Base-by-base conservation (phyloP, 306 rosid genomes). In the Senna tora region DNA sequence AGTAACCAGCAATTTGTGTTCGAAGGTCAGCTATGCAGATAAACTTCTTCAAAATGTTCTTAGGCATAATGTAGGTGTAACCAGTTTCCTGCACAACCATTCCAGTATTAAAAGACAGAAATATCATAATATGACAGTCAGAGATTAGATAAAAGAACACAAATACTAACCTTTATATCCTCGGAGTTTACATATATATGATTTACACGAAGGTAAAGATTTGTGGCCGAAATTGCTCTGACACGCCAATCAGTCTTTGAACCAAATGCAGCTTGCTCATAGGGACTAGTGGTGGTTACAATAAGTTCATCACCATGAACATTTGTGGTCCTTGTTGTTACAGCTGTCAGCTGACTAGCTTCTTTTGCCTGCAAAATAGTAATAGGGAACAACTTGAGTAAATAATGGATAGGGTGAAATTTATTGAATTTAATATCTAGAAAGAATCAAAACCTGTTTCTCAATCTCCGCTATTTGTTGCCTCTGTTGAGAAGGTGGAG, bases 171-270 rank as follows among this genome's bases (percentile, higher is more conserved):
- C 96, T 95, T 91, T 72, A 95, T 90, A 86, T 95, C 97, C 84
- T 95, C 99, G 0, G 99, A 95, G 77, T 91, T 95, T 67, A 95
- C 99, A 64, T 95, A 95, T 62, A 95, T 95, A 60, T 95, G 99
- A 78, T 95, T 95, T 67, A 95, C 99, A 68, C 99, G 96, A 57
- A 95, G 99, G 65, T 95, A 91, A 12, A 95, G 85, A 74, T 95
- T 94, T 42, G 99, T 95, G 62, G 99, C 96, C 6, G 97, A 95
- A 85, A 95, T 95, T 67, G 99, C 97, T 73, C 99, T 86, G 79
- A 95, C 99, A 91, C 99, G 99, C 99, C 99, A 95, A 72, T 95
- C 99, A 47, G 99, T 95, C 85, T 95, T 95, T 6, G 99, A 91
- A 54, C 93, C 96, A 88, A 85, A 91, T 38, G 91, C 96, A 74